Conservation (phyloP, 2,329 filamentous ascomycete species). For the Aulographum hederae region DNA sequence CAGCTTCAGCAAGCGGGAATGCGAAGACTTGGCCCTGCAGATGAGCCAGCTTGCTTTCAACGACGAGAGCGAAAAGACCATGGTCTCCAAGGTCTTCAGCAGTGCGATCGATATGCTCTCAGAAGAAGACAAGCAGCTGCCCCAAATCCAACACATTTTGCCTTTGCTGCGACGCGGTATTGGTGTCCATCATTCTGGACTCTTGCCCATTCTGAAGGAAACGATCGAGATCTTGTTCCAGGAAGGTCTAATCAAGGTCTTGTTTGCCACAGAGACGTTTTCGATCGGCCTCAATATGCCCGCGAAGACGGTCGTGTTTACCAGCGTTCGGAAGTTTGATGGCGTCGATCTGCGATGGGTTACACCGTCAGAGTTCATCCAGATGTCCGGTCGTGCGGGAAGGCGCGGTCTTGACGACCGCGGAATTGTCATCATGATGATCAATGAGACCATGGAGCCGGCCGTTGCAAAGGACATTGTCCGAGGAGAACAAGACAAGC, state of each 20-base stretch:
- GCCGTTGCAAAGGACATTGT: conserved; percentile 89
- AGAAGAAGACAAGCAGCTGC: conserved; percentile 73
- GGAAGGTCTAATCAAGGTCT: conserved; percentile 90
- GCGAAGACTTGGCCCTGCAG: conserved; percentile 73
- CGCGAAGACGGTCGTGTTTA: conserved; percentile 98
- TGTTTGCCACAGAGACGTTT: conserved; percentile 97
- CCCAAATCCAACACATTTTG: conserved; percentile 80
- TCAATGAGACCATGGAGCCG: conserved; percentile 90
- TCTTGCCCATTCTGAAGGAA: conserved; percentile 91
- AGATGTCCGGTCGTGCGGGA: conserved; percentile 95
- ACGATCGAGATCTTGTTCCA: conserved; percentile 98
- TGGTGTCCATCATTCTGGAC: conserved; percentile 89
- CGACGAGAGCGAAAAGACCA: conserved; percentile 82
- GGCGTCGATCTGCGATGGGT: conserved; percentile 65
- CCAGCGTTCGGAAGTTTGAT: conserved; percentile 88
- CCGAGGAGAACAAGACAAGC: conserved; percentile 85
- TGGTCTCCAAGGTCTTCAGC: conserved; percentile 86
- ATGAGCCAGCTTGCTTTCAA: conserved; percentile 86
- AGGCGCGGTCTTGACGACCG: conserved; percentile 93
- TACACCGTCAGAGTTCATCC: conserved; percentile 89
- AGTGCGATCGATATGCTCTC: conserved; percentile 87
- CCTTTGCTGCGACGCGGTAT: conserved; percentile 82
- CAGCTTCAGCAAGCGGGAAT: conserved; percentile 97
- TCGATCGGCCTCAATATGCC: conserved; percentile 99
- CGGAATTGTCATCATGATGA: conserved; percentile 99